Percentiles rank a stretch among this genome's conserved stretches.
These are phyloP conservation scores for Komagataella mondaviorum DNA, from an alignment of 805 yeast genomes.

Conservation along the genomic window DNA sequence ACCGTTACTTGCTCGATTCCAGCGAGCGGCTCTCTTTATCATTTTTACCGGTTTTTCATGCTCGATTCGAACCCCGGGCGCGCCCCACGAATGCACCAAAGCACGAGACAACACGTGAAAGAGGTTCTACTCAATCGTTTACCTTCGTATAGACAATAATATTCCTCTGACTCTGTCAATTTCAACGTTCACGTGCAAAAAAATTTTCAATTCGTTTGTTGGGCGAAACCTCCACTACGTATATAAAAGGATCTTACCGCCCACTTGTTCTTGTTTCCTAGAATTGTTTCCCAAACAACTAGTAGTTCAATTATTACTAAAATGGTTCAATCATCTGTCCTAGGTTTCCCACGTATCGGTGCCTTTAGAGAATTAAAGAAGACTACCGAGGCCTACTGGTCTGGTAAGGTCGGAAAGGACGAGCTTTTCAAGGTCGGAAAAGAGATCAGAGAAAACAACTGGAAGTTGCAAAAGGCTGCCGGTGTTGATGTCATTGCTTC, in stretches of 20 bases:
- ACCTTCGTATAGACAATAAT: background rate
- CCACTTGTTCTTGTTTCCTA: background rate
- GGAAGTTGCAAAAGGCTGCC: constrained; percentile 95
- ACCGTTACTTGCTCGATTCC: background rate
- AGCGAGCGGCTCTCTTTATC: background rate
- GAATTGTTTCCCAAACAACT: background rate
- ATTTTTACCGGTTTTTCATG: background rate
- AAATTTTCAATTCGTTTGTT: background rate
- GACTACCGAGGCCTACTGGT: constrained; percentile 98
- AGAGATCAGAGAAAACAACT: constrained; percentile 89
- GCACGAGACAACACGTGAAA: background rate
- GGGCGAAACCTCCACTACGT: background rate
- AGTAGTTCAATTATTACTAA: constrained; percentile 7
- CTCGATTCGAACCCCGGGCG: background rate
- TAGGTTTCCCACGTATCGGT: constrained; percentile 99
- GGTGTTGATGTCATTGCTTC: constrained; percentile 97
- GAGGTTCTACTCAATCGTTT: background rate
- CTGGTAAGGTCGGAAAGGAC: constrained; percentile 79
- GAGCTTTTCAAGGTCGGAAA: constrained; percentile 87
- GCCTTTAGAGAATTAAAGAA: constrained; percentile 98
- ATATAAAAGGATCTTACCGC: background rate
- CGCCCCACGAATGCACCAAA: background rate
- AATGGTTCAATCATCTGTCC: constrained; percentile 94
- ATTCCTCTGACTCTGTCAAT: background rate
- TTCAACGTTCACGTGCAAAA: background rate